Base-by-base conservation (phyloP, 805 yeast species). In the Candida incommunis region DNA sequence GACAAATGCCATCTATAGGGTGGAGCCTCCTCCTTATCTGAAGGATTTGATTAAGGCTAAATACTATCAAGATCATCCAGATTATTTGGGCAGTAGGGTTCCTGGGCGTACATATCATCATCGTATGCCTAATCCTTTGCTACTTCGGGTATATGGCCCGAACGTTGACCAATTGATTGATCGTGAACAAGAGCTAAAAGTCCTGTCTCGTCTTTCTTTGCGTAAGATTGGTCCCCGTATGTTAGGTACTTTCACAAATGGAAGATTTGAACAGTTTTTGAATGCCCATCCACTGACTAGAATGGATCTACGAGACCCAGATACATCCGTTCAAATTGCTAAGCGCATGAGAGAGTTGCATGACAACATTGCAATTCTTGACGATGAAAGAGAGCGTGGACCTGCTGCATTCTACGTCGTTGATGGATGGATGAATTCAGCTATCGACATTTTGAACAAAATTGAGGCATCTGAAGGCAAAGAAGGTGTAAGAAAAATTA, bases 341-440 rank as follows among this genome's bases (percentile, higher is more conserved):
- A 78, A 95, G 68, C 80, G 98, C 67, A 92, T 92, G 97, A 81
- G 88, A 57, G 96, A 92, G 53, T 70, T 92, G 46, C 98, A 92
- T 58, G 71, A 70, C 46, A 88, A 90, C 55, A 78, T 92, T 20
- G 76, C 75, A 13, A 65, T 92, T 44, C 71, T 75, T 21, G 59
- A 63, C 2, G 65, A 64, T 2, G 96, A 87, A 54, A 65, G 68
- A 40, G 60, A 58, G 4, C 59, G 59, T 13, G 82, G 92, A 1
- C 83, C 97, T 0, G 67, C 70, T 42, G 71, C 75, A 5, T 87
- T 95, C 90, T 60, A 58, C 29, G 69, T 76, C 46, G 76, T 87
- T 50, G 69, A 68, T 45, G 81, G 78, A 54, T 92, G 98, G 98
- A 50, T 74, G 21, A 53, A 59, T 3, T 58, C 74, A 21, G 76